Evolutionary conservation across 2,329 filamentous ascomycete genomes (phyloP), one percentile per base, ranked within the genome.

Genomic region (Colletotrichum acutatum): DNA sequence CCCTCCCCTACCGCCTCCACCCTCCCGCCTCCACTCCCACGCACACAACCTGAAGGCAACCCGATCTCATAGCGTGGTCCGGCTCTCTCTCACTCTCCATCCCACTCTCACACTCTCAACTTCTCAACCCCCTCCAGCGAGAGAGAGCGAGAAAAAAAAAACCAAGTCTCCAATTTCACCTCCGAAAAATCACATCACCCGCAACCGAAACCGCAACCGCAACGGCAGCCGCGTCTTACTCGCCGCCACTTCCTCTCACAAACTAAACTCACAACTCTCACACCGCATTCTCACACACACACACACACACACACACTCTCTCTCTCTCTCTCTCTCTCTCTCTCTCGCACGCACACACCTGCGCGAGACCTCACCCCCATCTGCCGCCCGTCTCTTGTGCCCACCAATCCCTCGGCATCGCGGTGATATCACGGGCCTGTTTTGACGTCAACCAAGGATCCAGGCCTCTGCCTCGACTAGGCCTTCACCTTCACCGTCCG

Each of bases 401-500:
- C 67, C 42, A 46, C 59, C 54, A 65, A 65, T 65, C 60, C 42
- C 28, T 59, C 69, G 59, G 32, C 59, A 46, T 46, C 68, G 59
- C 69, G 37, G 54, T 63, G 30, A 64, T 71, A 72, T 68, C 64
- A 72, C 54, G 62, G 42, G 57, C 63, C 69, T 72, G 63, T 74
- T 72, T 72, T 72, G 68, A 64, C 64, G 68, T 61, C 72, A 66
- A 63, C 28, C 24, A 65, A 61, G 49, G 63, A 62, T 67, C 54
- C n/a, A 28, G 70, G 70, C 70, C 70, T 72, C 70, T 72, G 70
- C 70, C 66, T 72, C 60, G 70, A 71, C 71, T 74, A 74, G 71
- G 71, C 71, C 71, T 66, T 46, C 28, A 59, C 34, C 34, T 53
- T 61, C 42, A 56, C 26, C 56, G 46, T 32, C n/a, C 68, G 58